phyloP scores from a whole-genome alignment of 495 filamentous ascomycete species.

The Hypoxylon rickii region DNA sequence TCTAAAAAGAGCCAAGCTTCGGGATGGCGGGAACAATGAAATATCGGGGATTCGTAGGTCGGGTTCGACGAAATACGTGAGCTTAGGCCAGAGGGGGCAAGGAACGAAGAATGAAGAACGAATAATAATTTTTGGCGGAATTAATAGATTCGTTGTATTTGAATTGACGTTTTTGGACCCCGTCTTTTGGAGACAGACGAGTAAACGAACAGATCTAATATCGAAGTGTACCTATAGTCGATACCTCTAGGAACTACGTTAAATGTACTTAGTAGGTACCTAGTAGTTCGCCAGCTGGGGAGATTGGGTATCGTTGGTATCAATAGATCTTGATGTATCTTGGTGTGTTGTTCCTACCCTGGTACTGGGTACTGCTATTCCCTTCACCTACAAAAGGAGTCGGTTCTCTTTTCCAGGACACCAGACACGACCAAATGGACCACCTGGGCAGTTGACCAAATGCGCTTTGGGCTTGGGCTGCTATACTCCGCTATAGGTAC shows the following conservation, averaged over 20 bases:
- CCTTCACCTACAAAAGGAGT: conserved; percentile 30
- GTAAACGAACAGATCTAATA: conserved; percentile 7
- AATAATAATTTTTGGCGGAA: conserved; percentile 12
- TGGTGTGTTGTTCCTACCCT: too few species aligned
- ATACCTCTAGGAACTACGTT: too few species aligned
- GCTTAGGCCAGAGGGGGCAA: conserved; percentile 1
- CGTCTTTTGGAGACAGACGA: too few species aligned
- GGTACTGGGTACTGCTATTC: not conserved
- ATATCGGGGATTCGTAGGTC: conserved; percentile 1
- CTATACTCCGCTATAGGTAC: too few species aligned
- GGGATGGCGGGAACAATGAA: conserved; percentile 2
- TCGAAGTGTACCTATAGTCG: too few species aligned
- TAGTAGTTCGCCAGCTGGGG: too few species aligned
- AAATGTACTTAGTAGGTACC: too few species aligned
- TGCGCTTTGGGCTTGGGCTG: conserved; percentile 27
- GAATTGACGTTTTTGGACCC: not conserved
- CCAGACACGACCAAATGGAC: too few species aligned
- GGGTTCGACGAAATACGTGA: conserved; percentile 2
- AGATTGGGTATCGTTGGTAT: too few species aligned
- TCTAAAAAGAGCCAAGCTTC: conserved; percentile 13
- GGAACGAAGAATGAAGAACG: conserved; percentile 6
- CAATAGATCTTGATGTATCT: not conserved
- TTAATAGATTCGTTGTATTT: conserved; percentile 9
- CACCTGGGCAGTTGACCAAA: too few species aligned
- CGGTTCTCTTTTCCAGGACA: conserved; percentile 16